Conservation (phyloP, 2,329 filamentous ascomycete genomes). For the Cladophialophora chaetospira region DNA sequence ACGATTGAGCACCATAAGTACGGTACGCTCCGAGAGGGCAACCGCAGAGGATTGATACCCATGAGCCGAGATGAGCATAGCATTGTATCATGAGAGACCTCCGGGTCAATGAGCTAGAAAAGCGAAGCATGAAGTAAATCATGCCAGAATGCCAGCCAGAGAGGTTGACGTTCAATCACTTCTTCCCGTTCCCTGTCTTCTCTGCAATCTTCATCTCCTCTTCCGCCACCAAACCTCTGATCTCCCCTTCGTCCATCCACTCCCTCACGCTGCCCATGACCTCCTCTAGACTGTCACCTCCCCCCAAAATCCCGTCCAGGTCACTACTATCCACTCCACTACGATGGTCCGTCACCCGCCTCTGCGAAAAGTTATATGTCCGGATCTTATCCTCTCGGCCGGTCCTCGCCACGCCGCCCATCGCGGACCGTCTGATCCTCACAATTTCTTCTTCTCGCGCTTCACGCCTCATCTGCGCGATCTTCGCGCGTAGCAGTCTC, state of each 20-base stretch:
- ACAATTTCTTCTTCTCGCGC: constrained; percentile 79
- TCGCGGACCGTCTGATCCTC: constrained; percentile 72
- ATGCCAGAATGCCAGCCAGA: not conserved
- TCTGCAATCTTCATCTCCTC: constrained; percentile 53
- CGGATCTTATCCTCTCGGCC: constrained; percentile 91
- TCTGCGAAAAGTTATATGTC: constrained; percentile 80
- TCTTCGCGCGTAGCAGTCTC: constrained; percentile 76
- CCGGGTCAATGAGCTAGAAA: not conserved
- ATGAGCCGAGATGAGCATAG: not conserved
- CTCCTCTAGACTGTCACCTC: constrained; percentile 69
- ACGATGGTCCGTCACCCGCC: constrained; percentile 85
- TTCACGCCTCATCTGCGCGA: constrained; percentile 79
- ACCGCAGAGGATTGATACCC: not conserved
- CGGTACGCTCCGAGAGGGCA: too few relatives aligned
- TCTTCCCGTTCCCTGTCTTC: constrained; percentile 11
- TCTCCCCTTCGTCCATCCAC: constrained; percentile 75
- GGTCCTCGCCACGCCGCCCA: constrained; percentile 75
- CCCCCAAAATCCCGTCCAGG: constrained; percentile 75
- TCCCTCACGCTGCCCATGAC: constrained; percentile 76
- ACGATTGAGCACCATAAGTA: too few relatives aligned
- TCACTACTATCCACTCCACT: constrained; percentile 78
- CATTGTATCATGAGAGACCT: too few relatives aligned
- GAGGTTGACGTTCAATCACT: constrained; percentile 3
- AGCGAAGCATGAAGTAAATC: not conserved
- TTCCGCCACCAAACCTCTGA: constrained; percentile 68